Evolutionary conservation across 2,329 filamentous ascomycete species (phyloP).

Genomic region (Colletotrichum somersetense): DNA sequence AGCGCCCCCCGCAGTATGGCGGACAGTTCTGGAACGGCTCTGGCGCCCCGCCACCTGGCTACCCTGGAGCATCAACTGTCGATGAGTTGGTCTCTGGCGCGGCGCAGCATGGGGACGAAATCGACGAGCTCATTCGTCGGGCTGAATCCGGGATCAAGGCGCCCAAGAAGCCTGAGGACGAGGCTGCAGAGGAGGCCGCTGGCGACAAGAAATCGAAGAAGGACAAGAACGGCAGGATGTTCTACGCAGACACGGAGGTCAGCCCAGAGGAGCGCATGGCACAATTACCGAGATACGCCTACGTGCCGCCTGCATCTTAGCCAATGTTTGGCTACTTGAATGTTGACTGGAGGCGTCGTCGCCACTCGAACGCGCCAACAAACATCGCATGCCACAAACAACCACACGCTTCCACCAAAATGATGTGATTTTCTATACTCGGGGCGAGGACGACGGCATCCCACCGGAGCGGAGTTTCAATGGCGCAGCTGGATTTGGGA

Average conservation of each 20-base stretch:
- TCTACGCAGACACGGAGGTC: conserved; percentile 83
- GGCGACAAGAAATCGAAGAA: conserved; percentile 77
- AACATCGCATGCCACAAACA: conserved; percentile 1
- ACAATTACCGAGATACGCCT: conserved; percentile 80
- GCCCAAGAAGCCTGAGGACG: conserved; percentile 55
- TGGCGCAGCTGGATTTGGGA: conserved; percentile 35
- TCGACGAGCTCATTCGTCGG: conserved; percentile 74
- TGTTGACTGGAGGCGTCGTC: not conserved
- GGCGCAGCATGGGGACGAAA: conserved; percentile 66
- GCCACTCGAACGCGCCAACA: not conserved
- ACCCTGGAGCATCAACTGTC: conserved; percentile 51
- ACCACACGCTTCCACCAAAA: conserved; percentile 5
- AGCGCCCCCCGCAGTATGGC: conserved; percentile 58
- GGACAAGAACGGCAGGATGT: conserved; percentile 77
- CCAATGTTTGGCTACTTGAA: not conserved
- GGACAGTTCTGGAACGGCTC: conserved; percentile 48
- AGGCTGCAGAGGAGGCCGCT: conserved; percentile 53
- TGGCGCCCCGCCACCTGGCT: conserved; percentile 46
- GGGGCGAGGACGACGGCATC: conserved; percentile 24
- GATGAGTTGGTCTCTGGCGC: conserved; percentile 57
- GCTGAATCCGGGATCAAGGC: conserved; percentile 72
- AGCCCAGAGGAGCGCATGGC: conserved; percentile 95
- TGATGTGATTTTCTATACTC: conserved; percentile 21
- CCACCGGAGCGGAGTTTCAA: conserved; percentile 38
- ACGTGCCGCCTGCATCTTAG: conserved; percentile 56